These are phyloP conservation scores for Ceriops zippeliana DNA, from an alignment of 345 rosid species.

Conservation along the genomic window DNA sequence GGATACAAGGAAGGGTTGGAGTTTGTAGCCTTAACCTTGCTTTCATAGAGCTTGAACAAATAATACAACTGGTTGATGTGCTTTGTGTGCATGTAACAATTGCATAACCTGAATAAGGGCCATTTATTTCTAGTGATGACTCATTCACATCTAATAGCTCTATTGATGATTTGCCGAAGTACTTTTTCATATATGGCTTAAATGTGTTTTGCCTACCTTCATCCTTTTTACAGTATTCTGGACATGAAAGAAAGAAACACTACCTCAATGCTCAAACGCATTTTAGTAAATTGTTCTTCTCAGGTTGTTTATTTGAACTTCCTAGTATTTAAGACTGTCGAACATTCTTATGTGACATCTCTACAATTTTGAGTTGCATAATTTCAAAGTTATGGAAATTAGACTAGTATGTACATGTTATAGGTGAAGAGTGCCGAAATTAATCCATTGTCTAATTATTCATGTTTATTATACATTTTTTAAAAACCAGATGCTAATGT, in stretches of 20 bases:
- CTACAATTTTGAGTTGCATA: not conserved
- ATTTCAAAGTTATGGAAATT: not conserved
- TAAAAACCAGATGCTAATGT: not conserved
- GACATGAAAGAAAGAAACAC: constrained; percentile 79
- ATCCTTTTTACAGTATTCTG: constrained; percentile 29
- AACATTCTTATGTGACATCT: not conserved
- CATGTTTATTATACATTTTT: not conserved
- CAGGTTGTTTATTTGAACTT: constrained; percentile 49
- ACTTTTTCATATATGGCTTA: not conserved
- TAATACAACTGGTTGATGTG: too few species aligned
- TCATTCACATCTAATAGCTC: not conserved
- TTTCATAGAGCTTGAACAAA: too few species aligned
- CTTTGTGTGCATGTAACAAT: too few species aligned
- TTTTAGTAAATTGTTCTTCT: constrained; percentile 70
- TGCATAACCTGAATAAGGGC: too few species aligned
- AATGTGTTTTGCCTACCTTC: not conserved
- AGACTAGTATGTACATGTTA: not conserved
- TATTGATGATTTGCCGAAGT: not conserved
- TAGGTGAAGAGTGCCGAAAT: too few species aligned
- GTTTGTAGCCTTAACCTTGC: too few species aligned
- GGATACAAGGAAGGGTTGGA: too few species aligned
- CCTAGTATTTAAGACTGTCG: not conserved
- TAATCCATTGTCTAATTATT: too few species aligned
- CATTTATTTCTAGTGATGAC: not conserved
- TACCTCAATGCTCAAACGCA: constrained; percentile 56